These are phyloP conservation scores for Ogataea corticis DNA, from an alignment of 805 yeast genomes.

Conservation along the genomic window DNA sequence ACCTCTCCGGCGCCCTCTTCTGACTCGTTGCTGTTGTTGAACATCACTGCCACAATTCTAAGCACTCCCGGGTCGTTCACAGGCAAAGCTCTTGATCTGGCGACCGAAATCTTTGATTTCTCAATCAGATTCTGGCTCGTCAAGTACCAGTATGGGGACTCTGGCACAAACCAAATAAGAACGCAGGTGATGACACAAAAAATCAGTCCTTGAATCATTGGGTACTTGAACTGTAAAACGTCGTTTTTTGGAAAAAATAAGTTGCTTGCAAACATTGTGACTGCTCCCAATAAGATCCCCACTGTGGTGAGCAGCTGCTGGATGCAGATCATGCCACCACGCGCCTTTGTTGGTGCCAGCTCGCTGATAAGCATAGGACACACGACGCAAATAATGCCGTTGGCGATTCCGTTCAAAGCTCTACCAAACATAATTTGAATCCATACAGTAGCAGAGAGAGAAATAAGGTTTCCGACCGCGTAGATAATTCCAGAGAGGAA, in stretches of 20 bases:
- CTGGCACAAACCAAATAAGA: slow-evolving; percentile 34
- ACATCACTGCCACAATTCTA: slow-evolving; percentile 21
- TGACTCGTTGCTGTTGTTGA: slow-evolving; percentile 16
- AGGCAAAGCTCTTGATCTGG: slow-evolving; percentile 21
- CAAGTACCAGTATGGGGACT: slow-evolving; percentile 35
- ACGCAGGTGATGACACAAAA: slow-evolving; percentile 16
- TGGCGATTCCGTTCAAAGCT: slow-evolving; percentile 32
- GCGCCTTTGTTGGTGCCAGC: slow-evolving; percentile 30
- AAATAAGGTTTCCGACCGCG: slow-evolving; percentile 21
- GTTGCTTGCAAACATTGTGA: slow-evolving; percentile 23
- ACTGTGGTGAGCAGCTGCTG: slow-evolving; percentile 36
- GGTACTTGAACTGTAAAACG: slow-evolving; percentile 25
- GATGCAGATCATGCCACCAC: slow-evolving; percentile 35
- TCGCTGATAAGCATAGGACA: slow-evolving; percentile 41
- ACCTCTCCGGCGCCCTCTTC: slow-evolving; percentile 5
- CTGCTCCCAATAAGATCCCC: slow-evolving; percentile 36
- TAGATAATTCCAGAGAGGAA: slow-evolving; percentile 26
- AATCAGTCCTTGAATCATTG: slow-evolving; percentile 23
- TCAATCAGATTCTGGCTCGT: slow-evolving; percentile 11
- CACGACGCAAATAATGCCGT: slow-evolving; percentile 34
- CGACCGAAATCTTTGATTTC: slow-evolving; percentile 23
- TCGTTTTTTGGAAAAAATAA: slow-evolving; percentile 2
- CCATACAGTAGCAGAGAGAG: slow-evolving; percentile 25
- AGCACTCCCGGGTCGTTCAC: slow-evolving; percentile 24
- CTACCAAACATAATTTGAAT: slow-evolving; percentile 30